Evolutionary conservation across 257 asterid species (phyloP).

Genomic region (Cinchona pubescens): DNA sequence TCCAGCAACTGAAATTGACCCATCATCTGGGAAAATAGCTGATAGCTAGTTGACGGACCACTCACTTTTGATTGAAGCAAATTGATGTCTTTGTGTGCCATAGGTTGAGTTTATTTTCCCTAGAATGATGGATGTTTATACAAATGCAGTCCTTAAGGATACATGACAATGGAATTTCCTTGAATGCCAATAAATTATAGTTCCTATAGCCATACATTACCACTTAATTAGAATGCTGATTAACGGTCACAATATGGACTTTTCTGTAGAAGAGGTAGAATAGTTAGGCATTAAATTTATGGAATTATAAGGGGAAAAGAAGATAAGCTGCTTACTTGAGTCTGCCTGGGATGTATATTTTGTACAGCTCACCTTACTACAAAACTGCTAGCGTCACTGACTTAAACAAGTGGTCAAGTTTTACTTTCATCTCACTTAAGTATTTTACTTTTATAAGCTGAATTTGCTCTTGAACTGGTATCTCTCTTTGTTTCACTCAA

Average conservation of each 20-base stretch:
- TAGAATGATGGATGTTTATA: background rate
- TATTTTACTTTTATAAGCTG: background rate
- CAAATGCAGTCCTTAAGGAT: background rate
- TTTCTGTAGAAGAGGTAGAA: background rate
- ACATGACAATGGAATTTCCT: background rate
- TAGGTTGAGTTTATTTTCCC: background rate
- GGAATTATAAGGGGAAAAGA: background rate
- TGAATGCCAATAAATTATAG: background rate
- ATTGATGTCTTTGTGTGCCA: too few relatives aligned
- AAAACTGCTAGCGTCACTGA: background rate
- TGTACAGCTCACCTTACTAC: background rate
- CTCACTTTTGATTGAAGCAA: too few relatives aligned
- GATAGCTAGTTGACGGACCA: too few relatives aligned
- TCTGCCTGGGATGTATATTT: background rate
- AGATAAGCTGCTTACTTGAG: background rate
- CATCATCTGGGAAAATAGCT: too few relatives aligned
- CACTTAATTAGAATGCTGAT: background rate
- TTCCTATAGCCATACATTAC: background rate
- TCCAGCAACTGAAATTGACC: too few relatives aligned
- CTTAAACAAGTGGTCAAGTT: background rate
- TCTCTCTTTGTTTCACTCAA: constrained; percentile 12
- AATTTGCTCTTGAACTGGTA: background rate
- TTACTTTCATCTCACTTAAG: background rate
- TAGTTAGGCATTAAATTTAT: background rate
- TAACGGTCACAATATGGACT: background rate